Percentiles rank a stretch among this genome's conserved stretches.
phyloP scores from a whole-genome alignment of 2,329 filamentous ascomycete genomes.

The Xylaria sp. region DNA sequence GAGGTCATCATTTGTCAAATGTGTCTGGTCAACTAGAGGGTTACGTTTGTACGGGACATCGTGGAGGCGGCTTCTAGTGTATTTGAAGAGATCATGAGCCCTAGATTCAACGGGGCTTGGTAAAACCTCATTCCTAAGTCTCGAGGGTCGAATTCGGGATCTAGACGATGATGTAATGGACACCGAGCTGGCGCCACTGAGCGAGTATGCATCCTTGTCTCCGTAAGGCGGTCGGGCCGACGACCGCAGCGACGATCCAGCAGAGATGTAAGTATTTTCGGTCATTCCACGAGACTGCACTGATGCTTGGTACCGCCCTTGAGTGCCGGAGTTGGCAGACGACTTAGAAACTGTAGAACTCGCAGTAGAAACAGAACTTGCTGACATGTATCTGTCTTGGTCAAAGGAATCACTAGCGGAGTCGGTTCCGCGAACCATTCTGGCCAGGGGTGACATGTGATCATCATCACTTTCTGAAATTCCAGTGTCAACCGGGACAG shows the following conservation, averaged over 20 bases:
- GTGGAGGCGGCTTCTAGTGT: constrained; percentile 79
- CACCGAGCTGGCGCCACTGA: constrained; percentile 60
- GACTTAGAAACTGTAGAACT: constrained; percentile 69
- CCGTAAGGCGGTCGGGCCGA: constrained; percentile 49
- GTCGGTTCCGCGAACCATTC: constrained; percentile 77
- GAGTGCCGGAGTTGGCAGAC: constrained; percentile 64
- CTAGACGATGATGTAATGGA: constrained; percentile 61
- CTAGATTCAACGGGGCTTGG: constrained; percentile 79
- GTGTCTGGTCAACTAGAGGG: constrained; percentile 64
- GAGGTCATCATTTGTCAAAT: constrained; percentile 80
- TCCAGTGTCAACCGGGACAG: constrained; percentile 65
- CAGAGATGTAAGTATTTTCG: constrained; percentile 75
- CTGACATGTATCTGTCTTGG: constrained; percentile 69
- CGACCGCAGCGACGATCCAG: constrained; percentile 66
- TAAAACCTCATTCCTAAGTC: constrained; percentile 81
- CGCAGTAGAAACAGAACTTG: constrained; percentile 72
- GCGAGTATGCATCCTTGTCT: constrained; percentile 66
- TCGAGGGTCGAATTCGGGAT: constrained; percentile 66
- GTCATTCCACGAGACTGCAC: constrained; percentile 65
- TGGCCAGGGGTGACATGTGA: constrained; percentile 78
- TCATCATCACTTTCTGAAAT: constrained; percentile 82
- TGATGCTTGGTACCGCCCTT: constrained; percentile 61
- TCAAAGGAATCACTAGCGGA: constrained; percentile 67
- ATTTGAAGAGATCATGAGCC: constrained; percentile 85
- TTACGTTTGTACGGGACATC: constrained; percentile 85